Evolutionary conservation across 2,329 filamentous ascomycete genomes (phyloP).

Genomic region (Trichoderma brevicompactum): DNA sequence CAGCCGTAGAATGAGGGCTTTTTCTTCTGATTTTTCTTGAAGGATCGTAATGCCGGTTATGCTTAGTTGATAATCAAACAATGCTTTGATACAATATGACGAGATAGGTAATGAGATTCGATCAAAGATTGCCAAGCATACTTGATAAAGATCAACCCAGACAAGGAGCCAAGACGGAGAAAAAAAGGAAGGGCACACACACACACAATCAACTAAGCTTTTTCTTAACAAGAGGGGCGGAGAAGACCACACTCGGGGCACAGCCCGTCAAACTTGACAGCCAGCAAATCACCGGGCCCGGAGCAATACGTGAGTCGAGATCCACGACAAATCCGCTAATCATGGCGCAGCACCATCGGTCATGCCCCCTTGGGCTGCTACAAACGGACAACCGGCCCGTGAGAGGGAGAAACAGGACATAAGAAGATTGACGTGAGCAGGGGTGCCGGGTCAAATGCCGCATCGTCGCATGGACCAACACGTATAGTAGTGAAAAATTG

Average conservation of each 20-base stretch:
- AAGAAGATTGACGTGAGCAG: neutral
- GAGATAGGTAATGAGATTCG: neutral
- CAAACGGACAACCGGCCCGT: neutral
- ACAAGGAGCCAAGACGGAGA: conserved; percentile 10
- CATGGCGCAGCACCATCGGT: conserved; percentile 17
- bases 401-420: neutral
- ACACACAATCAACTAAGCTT: conserved; percentile 20
- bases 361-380: conserved; percentile 12
- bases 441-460: neutral
- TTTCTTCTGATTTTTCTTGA: too few species aligned
- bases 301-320: conserved; percentile 1
- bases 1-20: neutral
- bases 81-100: neutral
- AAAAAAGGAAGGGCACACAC: neutral
- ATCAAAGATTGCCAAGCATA: neutral
- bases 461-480: neutral
- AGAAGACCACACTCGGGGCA: neutral
- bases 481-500: neutral
- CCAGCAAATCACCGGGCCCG: conserved; percentile 10
- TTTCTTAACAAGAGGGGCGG: conserved; percentile 16
- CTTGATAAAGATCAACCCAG: neutral
- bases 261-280: neutral
- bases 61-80: neutral
- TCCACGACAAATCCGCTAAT: conserved; percentile 17
- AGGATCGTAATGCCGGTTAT: neutral